Conservation (phyloP, 1,284 basidiomycete species). For the Ustilago bromivora region DNA sequence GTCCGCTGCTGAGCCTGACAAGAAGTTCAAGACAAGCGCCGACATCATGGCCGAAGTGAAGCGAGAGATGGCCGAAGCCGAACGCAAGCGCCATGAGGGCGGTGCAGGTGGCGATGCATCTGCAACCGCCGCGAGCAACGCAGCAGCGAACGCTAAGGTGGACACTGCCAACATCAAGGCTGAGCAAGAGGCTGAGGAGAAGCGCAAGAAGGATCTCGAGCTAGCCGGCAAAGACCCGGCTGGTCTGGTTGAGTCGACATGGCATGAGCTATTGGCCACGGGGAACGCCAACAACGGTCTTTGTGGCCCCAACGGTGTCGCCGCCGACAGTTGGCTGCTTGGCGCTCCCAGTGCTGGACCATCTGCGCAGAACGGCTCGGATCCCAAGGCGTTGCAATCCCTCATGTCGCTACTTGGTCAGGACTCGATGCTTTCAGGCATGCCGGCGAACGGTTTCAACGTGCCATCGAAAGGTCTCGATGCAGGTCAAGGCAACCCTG, state of each 20-base stretch:
- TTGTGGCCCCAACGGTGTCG: constrained; percentile 16
- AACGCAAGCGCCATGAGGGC: constrained; percentile 51
- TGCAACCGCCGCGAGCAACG: constrained; percentile 20
- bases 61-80: constrained; percentile 61
- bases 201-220: constrained; percentile 44
- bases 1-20: constrained; percentile 48
- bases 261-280: constrained; percentile 53
- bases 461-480: constrained; percentile 19
- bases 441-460: constrained; percentile 28
- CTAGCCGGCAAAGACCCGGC: constrained; percentile 50
- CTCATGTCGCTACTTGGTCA: constrained; percentile 52
- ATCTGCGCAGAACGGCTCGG: constrained; percentile 29
- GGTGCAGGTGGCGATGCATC: constrained; percentile 21
- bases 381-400: constrained; percentile 45
- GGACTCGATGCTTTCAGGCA: constrained; percentile 43
- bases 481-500: constrained; percentile 16
- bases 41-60: constrained; percentile 67
- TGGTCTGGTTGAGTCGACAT: constrained; percentile 51
- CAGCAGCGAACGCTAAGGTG: constrained; percentile 34
- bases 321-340: constrained; percentile 25
- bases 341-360: constrained; percentile 34
- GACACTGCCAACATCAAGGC: constrained; percentile 43
- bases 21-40: constrained; percentile 60
- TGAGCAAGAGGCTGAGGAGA: constrained; percentile 48
- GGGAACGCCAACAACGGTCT: constrained; percentile 28